Evolutionary conservation across 1,139 yeast genomes (phyloP), one percentile per base, ranked within the genome.

Genomic region (Blastobotrys raffinosifermentans): DNA sequence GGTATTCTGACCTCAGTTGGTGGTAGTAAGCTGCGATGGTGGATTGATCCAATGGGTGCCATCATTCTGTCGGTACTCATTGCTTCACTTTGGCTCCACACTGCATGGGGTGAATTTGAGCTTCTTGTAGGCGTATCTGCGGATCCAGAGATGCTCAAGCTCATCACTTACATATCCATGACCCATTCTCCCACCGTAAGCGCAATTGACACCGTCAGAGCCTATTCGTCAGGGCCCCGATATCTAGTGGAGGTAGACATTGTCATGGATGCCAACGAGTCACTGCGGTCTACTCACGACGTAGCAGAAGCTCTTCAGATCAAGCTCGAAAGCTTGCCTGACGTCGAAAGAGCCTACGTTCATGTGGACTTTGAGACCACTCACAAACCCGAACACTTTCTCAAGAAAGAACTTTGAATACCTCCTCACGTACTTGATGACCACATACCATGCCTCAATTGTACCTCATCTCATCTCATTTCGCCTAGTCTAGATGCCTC

Each of bases 31-130:
- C 37, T 44, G 22, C 29, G 22, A 18, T 44, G 48, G 48, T 44
- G 48, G 48, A 35, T 44, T 25, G 48, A 44, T 34, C 47, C 48
- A 4, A 37, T 38, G 26, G 48, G 48, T 21, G 48, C 48, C 20
- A 38, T 43, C 34, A 18, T 39, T 10, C 27, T 44, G 23, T 40
- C 48, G 10, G 29, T 35, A 8, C 25, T 44, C 13, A 43, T 44
- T 25, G 13, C 34, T 11, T 11, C 17, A 13, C 30, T 43, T 19
- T 44, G 48, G 48, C 37, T 38, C 20, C 38, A 29, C 19, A 44
- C 48, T 4, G 47, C 47, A 11, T 32, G 19, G 21, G 16, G 19
- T 6, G 47, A 44, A 34, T 41, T 44, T 25, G 30, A 31, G 31
- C 44, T 44, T n/a, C 41, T 44, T 21, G 33, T 44, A 16, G 48